phyloP scores from a whole-genome alignment of 495 filamentous ascomycete species.

The Staphylotrichum longicolle region DNA sequence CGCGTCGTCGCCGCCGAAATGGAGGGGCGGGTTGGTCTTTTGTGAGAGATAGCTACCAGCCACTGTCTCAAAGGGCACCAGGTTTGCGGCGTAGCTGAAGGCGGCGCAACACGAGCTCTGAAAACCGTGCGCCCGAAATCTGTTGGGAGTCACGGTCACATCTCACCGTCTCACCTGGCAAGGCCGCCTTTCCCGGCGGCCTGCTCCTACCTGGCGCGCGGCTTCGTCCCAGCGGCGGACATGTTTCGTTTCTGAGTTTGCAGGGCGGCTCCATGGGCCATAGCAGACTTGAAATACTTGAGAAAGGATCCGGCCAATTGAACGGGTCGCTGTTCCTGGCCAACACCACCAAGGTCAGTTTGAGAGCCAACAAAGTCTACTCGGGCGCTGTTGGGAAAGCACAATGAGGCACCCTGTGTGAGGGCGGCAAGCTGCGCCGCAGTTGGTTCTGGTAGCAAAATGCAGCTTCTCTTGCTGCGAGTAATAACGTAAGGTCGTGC shows the following conservation, averaged over 20 bases:
- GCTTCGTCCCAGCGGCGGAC: constrained; percentile 2
- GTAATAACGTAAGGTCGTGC: constrained; percentile 15
- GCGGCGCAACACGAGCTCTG: constrained; percentile 7
- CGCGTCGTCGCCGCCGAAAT: neutral
- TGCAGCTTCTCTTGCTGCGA: constrained; percentile 7
- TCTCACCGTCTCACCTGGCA: neutral
- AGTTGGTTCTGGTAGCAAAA: constrained; percentile 9
- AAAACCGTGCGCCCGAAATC: constrained; percentile 1
- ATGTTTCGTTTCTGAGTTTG: constrained; percentile 8
- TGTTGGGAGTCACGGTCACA: constrained; percentile 3
- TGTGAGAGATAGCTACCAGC: constrained; percentile 4
- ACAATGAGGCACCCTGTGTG: constrained; percentile 9
- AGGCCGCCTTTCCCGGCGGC: neutral
- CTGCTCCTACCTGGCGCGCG: constrained; percentile 1
- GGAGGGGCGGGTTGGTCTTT: neutral
- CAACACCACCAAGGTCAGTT: constrained; percentile 4
- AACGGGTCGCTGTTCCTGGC: constrained; percentile 15
- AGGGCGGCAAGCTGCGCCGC: constrained; percentile 15
- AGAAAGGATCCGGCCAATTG: constrained; percentile 9
- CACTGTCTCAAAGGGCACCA: neutral
- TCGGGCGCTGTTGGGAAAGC: neutral
- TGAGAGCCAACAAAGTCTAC: constrained; percentile 9
- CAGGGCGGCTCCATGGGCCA: neutral
- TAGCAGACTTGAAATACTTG: constrained; percentile 12
- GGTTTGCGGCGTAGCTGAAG: constrained; percentile 9